Evolutionary conservation across 345 rosid species (phyloP).

Genomic region (Sonneratia caseolaris): DNA sequence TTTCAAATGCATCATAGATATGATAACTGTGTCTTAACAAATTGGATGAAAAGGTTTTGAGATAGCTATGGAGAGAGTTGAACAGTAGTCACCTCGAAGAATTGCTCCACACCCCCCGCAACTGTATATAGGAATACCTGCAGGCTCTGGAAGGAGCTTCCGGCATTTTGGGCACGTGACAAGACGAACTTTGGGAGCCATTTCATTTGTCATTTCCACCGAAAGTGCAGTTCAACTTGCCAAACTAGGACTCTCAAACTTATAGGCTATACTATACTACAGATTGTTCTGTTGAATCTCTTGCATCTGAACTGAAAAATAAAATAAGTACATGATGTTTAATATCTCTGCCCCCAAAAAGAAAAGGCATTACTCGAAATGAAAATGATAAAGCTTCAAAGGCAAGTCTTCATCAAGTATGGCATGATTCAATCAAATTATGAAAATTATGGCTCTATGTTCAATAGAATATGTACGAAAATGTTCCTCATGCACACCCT

Average conservation of each 20-base stretch:
- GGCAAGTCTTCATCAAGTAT: background rate
- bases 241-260: background rate
- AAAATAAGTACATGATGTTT: background rate
- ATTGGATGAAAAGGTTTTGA: background rate
- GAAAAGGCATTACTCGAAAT: background rate
- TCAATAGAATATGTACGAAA: background rate
- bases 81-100: slow-evolving; percentile 13
- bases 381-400: background rate
- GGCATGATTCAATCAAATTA: slow-evolving; percentile 2
- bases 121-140: slow-evolving; percentile 10
- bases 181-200: slow-evolving; percentile 7
- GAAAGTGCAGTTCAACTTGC: background rate
- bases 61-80: background rate
- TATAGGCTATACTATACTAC: background rate
- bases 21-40: background rate
- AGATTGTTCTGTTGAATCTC: background rate
- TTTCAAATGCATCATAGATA: background rate
- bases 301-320: background rate
- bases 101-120: slow-evolving; percentile 16
- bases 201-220: slow-evolving; percentile 5
- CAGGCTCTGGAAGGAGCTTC: slow-evolving; percentile 12
- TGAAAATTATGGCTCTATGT: background rate
- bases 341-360: background rate
- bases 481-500: background rate
- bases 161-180: slow-evolving; percentile 17